Base-by-base conservation (phyloP, 176 grass and related monocot species). In the Bothriochloa decipiens region DNA sequence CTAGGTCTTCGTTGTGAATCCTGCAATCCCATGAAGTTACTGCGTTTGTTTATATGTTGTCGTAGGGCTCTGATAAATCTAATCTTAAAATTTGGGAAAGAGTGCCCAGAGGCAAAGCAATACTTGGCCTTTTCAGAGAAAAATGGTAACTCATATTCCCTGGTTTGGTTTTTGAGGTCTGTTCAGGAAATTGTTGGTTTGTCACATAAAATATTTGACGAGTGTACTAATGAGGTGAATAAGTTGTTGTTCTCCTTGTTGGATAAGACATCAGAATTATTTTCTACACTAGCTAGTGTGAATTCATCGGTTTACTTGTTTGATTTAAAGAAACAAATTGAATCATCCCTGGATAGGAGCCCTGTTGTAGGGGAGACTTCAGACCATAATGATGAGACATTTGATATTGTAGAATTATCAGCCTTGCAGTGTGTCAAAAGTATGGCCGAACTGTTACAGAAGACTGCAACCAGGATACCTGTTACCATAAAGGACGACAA, bases 51-150 rank as follows among this genome's bases (percentile, higher is more conserved):
- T 90, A 41, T 95, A 57, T 95, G 83, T 39, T 95, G 96, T 67
- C 89, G 93, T 81, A 91, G 88, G 80, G 91, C 91, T 75, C 77
- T 92, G 93, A 93, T 90, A 85, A 87, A 90, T 89, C 74, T 98
- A 37, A 25, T 95, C 80, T 77, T 65, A 28, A 81, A 90, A 94
- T 86, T 77, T 72, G 72, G 81, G 68, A 87, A 90, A 55, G 83
- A 80, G 77, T 71, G 60, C 79, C 76, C 55, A 72, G 75, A 90
- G 7, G 76, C 81, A 46, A 87, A 85, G 67, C 63, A 81, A 81
- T 83, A 80, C 69, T 92, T 76, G 60, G 67, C 55, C 74, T 85
- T 89, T 65, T 87, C 70, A 25, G 74, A 82, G 41, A 64, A 81
- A 75, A 71, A 87, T 88, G 88, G 86, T 43, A 66, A 82, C 66